Percentiles rank a stretch among this genome's conserved stretches.
Conservation (phyloP, 179 eudicot genomes). For the Patellifolia procumbens region DNA sequence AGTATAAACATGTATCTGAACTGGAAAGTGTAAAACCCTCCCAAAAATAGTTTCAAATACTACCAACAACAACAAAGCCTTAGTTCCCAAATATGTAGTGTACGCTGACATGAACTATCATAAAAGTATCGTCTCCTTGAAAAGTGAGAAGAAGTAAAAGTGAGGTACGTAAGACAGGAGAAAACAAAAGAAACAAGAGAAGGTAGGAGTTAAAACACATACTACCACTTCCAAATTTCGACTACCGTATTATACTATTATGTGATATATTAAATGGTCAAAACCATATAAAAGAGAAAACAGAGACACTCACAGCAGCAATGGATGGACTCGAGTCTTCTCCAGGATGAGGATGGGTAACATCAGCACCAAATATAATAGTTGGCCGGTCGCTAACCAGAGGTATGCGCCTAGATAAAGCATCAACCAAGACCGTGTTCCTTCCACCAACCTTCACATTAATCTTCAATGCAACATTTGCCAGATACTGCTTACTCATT, state of each 20-base stretch:
- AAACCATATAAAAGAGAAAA: background rate
- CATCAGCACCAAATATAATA: conserved; percentile 95
- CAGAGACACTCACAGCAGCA: conserved; percentile 62
- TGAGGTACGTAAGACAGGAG: too few species aligned
- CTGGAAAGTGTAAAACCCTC: background rate
- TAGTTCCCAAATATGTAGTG: too few species aligned
- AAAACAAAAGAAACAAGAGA: too few species aligned
- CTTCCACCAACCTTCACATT: conserved; percentile 96
- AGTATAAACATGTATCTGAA: too few species aligned
- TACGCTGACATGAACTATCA: too few species aligned
- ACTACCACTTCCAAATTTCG: too few species aligned
- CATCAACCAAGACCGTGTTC: conserved; percentile 84
- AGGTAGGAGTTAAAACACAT: too few species aligned
- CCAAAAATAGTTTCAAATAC: background rate
- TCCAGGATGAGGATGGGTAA: conserved; percentile 94
- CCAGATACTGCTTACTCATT: conserved; percentile 76
- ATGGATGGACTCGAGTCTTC: conserved; percentile 95
- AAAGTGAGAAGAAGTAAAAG: too few species aligned
- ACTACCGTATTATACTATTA: too few species aligned
- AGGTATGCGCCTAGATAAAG: conserved; percentile 77
- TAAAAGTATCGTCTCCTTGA: too few species aligned
- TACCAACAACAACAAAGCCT: background rate
- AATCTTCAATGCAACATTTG: conserved; percentile 80
- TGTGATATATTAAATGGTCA: too few species aligned
- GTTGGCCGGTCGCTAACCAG: conserved; percentile 77